Evolutionary conservation across 2,329 filamentous ascomycete genomes (phyloP).

Genomic region (Monosporascus sp.): DNA sequence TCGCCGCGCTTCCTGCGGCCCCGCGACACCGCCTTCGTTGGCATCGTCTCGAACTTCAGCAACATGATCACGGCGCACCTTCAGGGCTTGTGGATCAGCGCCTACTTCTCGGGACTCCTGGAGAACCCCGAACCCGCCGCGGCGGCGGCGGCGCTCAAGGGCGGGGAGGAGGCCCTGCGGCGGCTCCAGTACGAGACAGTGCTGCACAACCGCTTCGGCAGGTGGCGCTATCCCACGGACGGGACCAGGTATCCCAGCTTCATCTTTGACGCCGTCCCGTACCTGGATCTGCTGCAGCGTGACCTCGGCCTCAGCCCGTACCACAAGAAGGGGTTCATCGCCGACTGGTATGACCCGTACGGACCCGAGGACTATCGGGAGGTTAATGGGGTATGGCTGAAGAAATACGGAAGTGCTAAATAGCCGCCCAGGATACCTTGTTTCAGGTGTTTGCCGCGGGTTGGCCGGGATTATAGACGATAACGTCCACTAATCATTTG

Average conservation of each 20-base stretch:
- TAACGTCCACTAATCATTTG: too few relatives aligned
- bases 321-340: constrained; percentile 48
- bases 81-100: constrained; percentile 50
- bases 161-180: constrained; percentile 34
- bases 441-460: too few relatives aligned
- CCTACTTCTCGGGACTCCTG: constrained; percentile 50
- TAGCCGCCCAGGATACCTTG: background rate
- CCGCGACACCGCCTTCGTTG: constrained; percentile 43
- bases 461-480: too few relatives aligned
- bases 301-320: constrained; percentile 59
- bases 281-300: constrained; percentile 61
- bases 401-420: background rate
- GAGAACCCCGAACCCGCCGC: constrained; percentile 5
- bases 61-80: constrained; percentile 40
- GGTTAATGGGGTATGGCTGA: constrained; percentile 48
- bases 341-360: constrained; percentile 53
- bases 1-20: constrained; percentile 28
- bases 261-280: constrained; percentile 72
- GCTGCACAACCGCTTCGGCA: constrained; percentile 63
- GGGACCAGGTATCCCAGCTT: constrained; percentile 65
- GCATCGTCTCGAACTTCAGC: constrained; percentile 40
- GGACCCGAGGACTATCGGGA: constrained; percentile 53
- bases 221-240: constrained; percentile 63
- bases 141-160: constrained; percentile 13
- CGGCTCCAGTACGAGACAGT: constrained; percentile 50